Conservation (phyloP, 371 early-diverging fungal genomes). For the Saksenaea oblongispora region DNA sequence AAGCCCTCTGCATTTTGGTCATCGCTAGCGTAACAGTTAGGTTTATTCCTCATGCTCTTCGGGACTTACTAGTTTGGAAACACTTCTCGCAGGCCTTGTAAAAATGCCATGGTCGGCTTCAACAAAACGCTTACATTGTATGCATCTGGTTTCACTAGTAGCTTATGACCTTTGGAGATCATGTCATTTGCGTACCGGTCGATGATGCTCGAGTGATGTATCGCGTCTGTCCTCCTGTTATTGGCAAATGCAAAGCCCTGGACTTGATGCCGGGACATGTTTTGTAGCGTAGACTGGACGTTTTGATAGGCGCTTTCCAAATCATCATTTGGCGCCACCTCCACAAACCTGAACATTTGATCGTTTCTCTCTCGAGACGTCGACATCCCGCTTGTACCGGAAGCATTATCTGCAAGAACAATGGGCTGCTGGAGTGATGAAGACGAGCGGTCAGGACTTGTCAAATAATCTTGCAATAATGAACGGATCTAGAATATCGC, state of each 20-base stretch:
- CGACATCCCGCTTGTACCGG: constrained; percentile 20
- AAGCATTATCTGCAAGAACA: constrained; percentile 32
- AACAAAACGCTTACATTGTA: constrained; percentile 73
- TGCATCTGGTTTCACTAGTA: constrained; percentile 69
- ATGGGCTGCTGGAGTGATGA: constrained; percentile 7
- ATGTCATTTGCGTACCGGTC: constrained; percentile 69
- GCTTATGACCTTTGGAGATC: constrained; percentile 65
- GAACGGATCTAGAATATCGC: constrained; percentile 55
- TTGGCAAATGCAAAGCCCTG: constrained; percentile 25
- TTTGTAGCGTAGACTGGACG: constrained; percentile 31
- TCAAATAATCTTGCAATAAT: constrained; percentile 72
- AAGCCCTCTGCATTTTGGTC: constrained; percentile 60
- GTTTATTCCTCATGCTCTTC: background rate
- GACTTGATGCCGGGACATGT: constrained; percentile 34
- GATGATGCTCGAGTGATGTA: constrained; percentile 48
- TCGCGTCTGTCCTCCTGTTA: constrained; percentile 8
- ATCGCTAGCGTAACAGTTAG: constrained; percentile 24
- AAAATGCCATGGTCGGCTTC: constrained; percentile 68
- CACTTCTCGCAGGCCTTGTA: constrained; percentile 57
- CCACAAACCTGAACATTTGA: constrained; percentile 50
- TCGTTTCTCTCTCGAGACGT: constrained; percentile 32
- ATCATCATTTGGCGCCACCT: constrained; percentile 23
- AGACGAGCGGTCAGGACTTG: constrained; percentile 49
- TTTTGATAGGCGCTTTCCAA: constrained; percentile 43
- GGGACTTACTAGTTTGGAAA: constrained; percentile 53